Base-by-base conservation (phyloP, 176 grass and related monocot species). In the Avena atlantica region DNA sequence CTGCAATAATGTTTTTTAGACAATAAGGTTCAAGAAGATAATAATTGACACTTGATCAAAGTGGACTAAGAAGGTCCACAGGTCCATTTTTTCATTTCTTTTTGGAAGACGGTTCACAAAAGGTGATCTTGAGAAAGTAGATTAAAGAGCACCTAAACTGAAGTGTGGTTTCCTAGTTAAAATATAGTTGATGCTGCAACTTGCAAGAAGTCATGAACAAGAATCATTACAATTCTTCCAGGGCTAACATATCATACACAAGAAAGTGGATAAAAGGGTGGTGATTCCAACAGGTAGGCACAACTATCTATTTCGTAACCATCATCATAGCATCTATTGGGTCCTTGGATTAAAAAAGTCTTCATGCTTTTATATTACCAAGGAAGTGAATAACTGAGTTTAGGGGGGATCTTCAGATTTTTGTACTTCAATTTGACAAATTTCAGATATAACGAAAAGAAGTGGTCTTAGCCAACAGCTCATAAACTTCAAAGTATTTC, bases 281-380 rank as follows among this genome's bases (percentile, higher is more conserved):
- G 17, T 11, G 12, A 13, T 78, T 55, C 29, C 53, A 78, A 59
- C 29, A 77, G 25, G 19, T 12, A 85, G 12, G 51, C 12, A 19
- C 45, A 44, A 51, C 69, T 77, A 69, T 29, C 31, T 8, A 23
- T 76, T 66, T 85, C 58, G 36, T n/a, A n/a, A 52, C 23, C 50
- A 76, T 59, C 60, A 83, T 79, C 78, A 70, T 81, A 52, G 36
- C 1, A 86, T 37, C 37, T n/a, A 69, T 9, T 24, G 27, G 48
- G 17, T 23, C n/a, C 52, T 55, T 14, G 14, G 52, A 5, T 53
- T 53, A 0, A 0, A 53, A 1, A 53, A 55, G 14, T 16, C 1
- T 48, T 11, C 11, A 17, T 17, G 52, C 14, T 55, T 55, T 55
- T 14, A 16, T 17, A 17, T 14, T 4, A 17, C 15, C 5, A 6